Evolutionary conservation across 371 early-diverging fungal genomes (phyloP).

Genomic region (Syncephalastrum sp.): DNA sequence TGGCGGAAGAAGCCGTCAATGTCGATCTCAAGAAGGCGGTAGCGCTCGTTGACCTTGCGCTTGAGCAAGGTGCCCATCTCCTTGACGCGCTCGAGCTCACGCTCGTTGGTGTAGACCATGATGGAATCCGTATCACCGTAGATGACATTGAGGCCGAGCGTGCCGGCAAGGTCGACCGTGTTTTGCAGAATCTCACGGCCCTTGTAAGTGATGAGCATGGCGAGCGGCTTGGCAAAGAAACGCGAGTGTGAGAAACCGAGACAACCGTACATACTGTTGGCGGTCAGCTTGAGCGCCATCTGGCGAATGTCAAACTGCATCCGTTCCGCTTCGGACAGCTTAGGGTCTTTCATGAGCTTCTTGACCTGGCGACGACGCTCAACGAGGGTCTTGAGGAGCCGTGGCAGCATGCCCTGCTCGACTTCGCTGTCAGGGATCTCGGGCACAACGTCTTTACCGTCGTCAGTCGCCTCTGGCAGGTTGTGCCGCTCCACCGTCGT

Average conservation of each 20-base stretch:
- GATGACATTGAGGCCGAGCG: constrained; percentile 86
- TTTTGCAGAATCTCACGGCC: constrained; percentile 98
- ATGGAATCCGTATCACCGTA: constrained; percentile 99
- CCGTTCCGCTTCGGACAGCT: constrained; percentile 52
- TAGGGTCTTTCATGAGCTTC: constrained; percentile 79
- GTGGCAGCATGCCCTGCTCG: constrained; percentile 87
- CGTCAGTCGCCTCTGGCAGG: constrained; percentile 14
- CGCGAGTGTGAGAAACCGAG: constrained; percentile 95
- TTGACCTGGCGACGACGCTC: constrained; percentile 93
- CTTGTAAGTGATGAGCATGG: constrained; percentile 96
- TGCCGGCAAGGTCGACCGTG: constrained; percentile 88
- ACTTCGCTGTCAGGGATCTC: constrained; percentile 71
- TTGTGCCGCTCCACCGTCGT: constrained; percentile 85
- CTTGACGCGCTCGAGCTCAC: constrained; percentile 71
- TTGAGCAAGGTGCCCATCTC: constrained; percentile 84
- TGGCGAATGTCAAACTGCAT: constrained; percentile 93
- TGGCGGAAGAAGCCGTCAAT: constrained; percentile 96
- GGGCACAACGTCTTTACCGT: constrained; percentile 68
- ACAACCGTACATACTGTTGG: constrained; percentile 99
- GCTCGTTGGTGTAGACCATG: constrained; percentile 97
- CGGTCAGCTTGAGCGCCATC: constrained; percentile 97
- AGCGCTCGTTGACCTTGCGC: constrained; percentile 88
- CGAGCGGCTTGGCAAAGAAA: constrained; percentile 98
- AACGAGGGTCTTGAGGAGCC: constrained; percentile 88
- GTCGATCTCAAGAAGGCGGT: constrained; percentile 95